Base-by-base conservation (phyloP, 2,329 filamentous ascomycete genomes). In the Chaetomium strumarium region DNA sequence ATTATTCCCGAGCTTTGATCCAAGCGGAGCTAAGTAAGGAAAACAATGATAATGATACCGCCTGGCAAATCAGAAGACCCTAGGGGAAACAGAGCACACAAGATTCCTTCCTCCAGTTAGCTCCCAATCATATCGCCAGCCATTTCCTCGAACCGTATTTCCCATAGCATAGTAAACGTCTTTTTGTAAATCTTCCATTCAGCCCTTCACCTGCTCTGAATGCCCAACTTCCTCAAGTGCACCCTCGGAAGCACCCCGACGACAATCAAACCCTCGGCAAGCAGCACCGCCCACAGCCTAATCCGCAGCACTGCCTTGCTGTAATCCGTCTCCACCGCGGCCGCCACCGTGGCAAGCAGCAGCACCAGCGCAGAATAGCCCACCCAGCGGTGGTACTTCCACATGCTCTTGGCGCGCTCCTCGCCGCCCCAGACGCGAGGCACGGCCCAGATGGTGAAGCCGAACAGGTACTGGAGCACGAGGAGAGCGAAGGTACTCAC, bases 311-410 rank as follows among this genome's bases (percentile, higher is more conserved):
- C 78, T 20, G 76, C 78, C 57, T 79, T 66, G 63, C 86, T 90
- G 68, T 85, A 96, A 33, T 78, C 76, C 1, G 92, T 96, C 70
- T 84, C 77, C 3, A 84, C 89, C 1, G 91, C 88, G 20, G 85
- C 84, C 45, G 79, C 73, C 37, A 95, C 78, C 0, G 91, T 93
- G 10, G 80, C 82, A 56, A 95, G 70, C 56, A 92, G 76, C 62
- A 95, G 63, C 46, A 85, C 64, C 49, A 92, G 71, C 53, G 91
- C 72, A 8, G 82, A 59, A 66, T 99, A 97, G 2, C 92, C 93
- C 19, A 76, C 78, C 49, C 79, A 71, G 30, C 92, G 82, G 68
- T 97, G 93, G 63, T 91, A 96, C 71, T 95, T 96, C 77, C 92
- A 97, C 39, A 96, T 68, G 20, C 76, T 76, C 77, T 91, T 95